Evolutionary conservation across 2,329 filamentous ascomycete genomes (phyloP).

Genomic region (Scedosporium dehoogii): DNA sequence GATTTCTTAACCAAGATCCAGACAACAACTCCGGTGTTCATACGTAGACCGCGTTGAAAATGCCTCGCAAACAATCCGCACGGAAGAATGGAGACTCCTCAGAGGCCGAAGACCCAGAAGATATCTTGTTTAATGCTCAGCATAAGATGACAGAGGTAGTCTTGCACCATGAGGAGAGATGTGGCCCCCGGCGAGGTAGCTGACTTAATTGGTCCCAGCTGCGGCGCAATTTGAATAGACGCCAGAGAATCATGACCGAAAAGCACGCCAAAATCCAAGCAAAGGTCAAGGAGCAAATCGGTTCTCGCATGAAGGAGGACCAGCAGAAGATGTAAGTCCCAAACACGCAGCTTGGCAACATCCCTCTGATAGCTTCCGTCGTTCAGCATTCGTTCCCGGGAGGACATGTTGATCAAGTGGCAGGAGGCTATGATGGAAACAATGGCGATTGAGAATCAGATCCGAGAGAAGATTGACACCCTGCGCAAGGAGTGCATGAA

Average conservation of each 20-base stretch:
- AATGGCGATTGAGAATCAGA: constrained; percentile 1
- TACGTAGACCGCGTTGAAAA: not conserved
- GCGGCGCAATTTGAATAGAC: not conserved
- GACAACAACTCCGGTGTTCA: not conserved
- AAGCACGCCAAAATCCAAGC: not conserved
- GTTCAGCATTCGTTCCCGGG: not conserved
- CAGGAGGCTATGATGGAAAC: not conserved
- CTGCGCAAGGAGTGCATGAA: not conserved
- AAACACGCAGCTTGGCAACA: not conserved
- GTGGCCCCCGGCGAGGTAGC: no score
- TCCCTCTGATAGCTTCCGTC: not conserved
- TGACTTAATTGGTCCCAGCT: not conserved
- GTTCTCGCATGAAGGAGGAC: not conserved
- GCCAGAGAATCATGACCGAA: not conserved
- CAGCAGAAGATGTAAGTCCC: not conserved
- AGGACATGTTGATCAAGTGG: not conserved
- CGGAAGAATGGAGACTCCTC: not conserved
- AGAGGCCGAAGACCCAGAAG: constrained; percentile 3
- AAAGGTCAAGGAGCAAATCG: constrained; percentile 4
- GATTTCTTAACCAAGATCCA: no score
- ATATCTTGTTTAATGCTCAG: constrained; percentile 1
- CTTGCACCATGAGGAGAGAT: not conserved
- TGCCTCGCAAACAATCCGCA: constrained; percentile 1
- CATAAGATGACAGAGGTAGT: constrained; percentile 5
- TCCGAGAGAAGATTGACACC: not conserved